Evolutionary conservation across 1,284 basidiomycete genomes (phyloP), one percentile per base, ranked within the genome.

Genomic region (Boletus nobilissimus): DNA sequence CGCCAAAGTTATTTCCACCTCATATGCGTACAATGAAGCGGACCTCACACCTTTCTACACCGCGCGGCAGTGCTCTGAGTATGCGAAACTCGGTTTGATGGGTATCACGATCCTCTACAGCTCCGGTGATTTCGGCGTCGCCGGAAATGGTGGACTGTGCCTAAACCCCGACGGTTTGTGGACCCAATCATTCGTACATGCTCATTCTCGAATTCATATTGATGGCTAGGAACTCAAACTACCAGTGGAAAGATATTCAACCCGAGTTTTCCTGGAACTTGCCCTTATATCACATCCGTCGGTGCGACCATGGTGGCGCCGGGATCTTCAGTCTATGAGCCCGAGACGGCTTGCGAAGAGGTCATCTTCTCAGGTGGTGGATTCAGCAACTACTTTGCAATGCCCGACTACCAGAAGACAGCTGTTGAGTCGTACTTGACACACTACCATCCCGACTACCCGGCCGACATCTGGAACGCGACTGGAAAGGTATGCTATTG

Each of bases 1-100:
- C 2, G 80, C 89, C 9, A 83, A 88, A 62, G 86, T 90, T 48
- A 88, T 90, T 75, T 89, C 88, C 29, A 89, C 87, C 0, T 89
- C 88, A 8, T 90, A 89, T 81, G 80, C 76, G 11, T 87, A 84
- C 73, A 83, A 86, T 57, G 89, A 89, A 79, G 88, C 87, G 5
- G 86, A 87, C 66, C 82, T 89, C 26, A 85, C 88, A 0, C 82
- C 84, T 0, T 83, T 83, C 57, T 90, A 90, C 76, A 82, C 87
- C 34, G 83, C 81, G n/a, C 83, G 89, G 13, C 89, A 90, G 76
- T 90, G 89, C 77, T 82, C 85, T 26, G 89, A 90, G 77, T 90
- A 90, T 75, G 89, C 85, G 13, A 89, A 90, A 80, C 84, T 90
- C 60, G 88, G 88, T 34, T 80, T 89, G 22, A 85, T 87, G 85